Evolutionary conservation across 495 filamentous ascomycete species (phyloP).

Genomic region (Collariella sp.): DNA sequence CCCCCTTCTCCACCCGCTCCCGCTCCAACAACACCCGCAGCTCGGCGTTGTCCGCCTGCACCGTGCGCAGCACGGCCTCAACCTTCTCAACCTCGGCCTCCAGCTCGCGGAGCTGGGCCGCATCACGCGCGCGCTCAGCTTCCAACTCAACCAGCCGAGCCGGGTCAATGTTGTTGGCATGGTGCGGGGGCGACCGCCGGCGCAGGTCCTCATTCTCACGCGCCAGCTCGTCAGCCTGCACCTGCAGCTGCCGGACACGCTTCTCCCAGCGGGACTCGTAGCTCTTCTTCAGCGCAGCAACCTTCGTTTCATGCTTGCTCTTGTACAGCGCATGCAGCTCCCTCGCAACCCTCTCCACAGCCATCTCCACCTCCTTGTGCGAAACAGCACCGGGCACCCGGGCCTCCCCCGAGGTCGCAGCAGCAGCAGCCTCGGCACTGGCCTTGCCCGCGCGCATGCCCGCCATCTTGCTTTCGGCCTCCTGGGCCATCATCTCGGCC

Average conservation of each 20-base stretch:
- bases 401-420: constrained; percentile 3
- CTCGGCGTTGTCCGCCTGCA: constrained; percentile 57
- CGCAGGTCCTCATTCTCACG: constrained; percentile 65
- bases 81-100: constrained; percentile 63
- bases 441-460: constrained; percentile 51
- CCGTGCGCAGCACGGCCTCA: constrained; percentile 53
- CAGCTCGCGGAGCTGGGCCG: constrained; percentile 48
- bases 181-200: constrained; percentile 43
- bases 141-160: constrained; percentile 38
- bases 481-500: constrained; percentile 54
- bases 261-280: constrained; percentile 88
- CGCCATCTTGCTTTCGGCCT: constrained; percentile 65
- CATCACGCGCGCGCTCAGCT: constrained; percentile 42
- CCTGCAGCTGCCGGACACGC: constrained; percentile 66
- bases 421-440: constrained; percentile 29
- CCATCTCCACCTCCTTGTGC: constrained; percentile 62
- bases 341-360: constrained; percentile 81
- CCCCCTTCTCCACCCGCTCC: constrained; percentile 86
- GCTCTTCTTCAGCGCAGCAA: constrained; percentile 86
- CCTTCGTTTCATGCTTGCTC: constrained; percentile 91
- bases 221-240: constrained; percentile 53
- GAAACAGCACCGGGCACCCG: constrained; percentile 16
- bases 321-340: constrained; percentile 94
- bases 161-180: constrained; percentile 48
- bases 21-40: constrained; percentile 57